Evolutionary conservation across 2,329 filamentous ascomycete genomes (phyloP), one percentile per base, ranked within the genome.

Genomic region (Chrysoporthe austroafricana): DNA sequence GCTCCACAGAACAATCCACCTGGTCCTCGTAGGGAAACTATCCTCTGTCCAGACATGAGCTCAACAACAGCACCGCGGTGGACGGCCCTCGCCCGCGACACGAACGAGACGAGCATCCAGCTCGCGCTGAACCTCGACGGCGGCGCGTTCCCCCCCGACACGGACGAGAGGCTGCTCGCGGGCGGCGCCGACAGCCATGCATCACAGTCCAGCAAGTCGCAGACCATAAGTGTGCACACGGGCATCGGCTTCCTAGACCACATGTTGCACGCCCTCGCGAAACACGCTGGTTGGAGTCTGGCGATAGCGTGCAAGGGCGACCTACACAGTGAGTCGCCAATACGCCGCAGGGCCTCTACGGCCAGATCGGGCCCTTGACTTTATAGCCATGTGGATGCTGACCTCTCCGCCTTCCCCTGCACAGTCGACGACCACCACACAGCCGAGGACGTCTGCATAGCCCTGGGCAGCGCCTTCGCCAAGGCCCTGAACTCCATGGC

Each of bases 181-280:
- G 78, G 81, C 67, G 81, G 79, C 46, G 77, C 76, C 64, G 87
- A 87, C 69, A 84, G 85, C 66, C 96, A 99, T 78, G 95, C 96
- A 42, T 90, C 90, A 1, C 95, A 99, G 80, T 84, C 89, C 71
- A 95, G 92, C 73, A 89, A 91, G 73, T 92, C 90, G 54, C 96
- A 98, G 80, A 89, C 88, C 69, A 97, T 98, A 77, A 88, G 88
- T 76, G 86, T 98, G 72, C 90, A 93, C 84, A 97, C 95, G 0
- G 96, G 96, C 72, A 97, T 99, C 79, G 96, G 96, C 69, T 99
- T 99, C 81, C 85, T 99, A 66, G 96, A 99, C 82, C 96, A 99
- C 84, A 98, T 99, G 95, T 86, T 98, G 62, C 96, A 99, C 80
- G 96, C 96, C 6, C 86, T 98, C 66, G 92, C 96, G 62, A 98